Percentiles rank a stretch among this genome's conserved stretches.
phyloP scores from a whole-genome alignment of 148 eudicot species.

The Persicaria maculosa region DNA sequence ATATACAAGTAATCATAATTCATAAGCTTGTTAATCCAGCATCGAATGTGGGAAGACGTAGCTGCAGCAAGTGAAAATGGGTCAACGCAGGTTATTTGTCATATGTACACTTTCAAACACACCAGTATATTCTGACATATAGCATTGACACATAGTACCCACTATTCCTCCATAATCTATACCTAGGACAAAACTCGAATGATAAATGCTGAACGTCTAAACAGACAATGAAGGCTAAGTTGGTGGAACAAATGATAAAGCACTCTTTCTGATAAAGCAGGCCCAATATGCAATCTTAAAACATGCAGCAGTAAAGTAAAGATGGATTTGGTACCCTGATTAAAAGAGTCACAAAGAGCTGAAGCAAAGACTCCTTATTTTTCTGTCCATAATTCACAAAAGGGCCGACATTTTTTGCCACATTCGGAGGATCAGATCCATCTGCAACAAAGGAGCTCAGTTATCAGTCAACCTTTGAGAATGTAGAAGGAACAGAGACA shows the following conservation, averaged over 20 bases:
- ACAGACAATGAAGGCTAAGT: not conserved
- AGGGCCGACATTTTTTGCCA: constrained; percentile 28
- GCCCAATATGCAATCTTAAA: not conserved
- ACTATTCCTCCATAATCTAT: not conserved
- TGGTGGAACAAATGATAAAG: not conserved
- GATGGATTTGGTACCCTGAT: constrained; percentile 41
- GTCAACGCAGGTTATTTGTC: too few species aligned
- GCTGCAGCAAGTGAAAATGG: too few species aligned
- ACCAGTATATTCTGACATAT: too few species aligned
- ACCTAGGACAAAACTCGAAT: not conserved
- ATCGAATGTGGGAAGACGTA: too few species aligned
- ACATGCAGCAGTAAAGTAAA: not conserved
- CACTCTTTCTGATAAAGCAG: not conserved
- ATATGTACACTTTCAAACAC: too few species aligned
- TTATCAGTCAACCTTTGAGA: not conserved
- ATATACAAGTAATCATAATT: too few species aligned
- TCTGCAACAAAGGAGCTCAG: constrained; percentile 28
- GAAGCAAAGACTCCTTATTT: constrained; percentile 68
- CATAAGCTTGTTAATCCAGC: too few species aligned
- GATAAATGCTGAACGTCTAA: not conserved
- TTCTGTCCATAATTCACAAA: constrained; percentile 43
- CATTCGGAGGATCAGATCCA: constrained; percentile 49
- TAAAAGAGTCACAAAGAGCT: constrained; percentile 70
- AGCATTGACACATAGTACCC: too few species aligned
- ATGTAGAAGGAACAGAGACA: constrained; percentile 1